Conservation (phyloP, 148 eudicot species). For the Cornus kousa region DNA sequence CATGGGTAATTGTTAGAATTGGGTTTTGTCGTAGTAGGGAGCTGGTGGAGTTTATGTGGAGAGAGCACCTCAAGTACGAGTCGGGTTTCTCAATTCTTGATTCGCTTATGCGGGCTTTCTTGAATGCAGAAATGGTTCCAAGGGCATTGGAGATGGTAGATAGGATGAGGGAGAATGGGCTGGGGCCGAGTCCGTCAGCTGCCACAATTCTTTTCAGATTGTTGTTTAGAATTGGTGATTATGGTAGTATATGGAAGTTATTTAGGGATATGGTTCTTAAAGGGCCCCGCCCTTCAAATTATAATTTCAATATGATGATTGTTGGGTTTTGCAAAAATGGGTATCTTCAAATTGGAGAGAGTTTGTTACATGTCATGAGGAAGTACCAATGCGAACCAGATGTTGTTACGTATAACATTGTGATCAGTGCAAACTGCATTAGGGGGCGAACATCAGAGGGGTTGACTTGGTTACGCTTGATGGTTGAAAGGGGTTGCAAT, state of each 20-base stretch:
- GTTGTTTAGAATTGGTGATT: constrained; percentile 70
- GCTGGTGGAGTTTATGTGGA: constrained; percentile 65
- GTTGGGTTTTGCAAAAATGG: constrained; percentile 79
- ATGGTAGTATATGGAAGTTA: constrained; percentile 80
- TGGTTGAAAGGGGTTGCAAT: constrained; percentile 55
- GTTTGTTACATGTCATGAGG: constrained; percentile 59
- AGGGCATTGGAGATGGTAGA: constrained; percentile 52
- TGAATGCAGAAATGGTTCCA: constrained; percentile 51
- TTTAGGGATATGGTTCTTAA: constrained; percentile 67
- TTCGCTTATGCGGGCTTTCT: constrained; percentile 78
- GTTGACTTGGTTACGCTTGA: constrained; percentile 51
- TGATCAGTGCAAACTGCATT: constrained; percentile 68
- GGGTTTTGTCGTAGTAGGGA: constrained; percentile 55
- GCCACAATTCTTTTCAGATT: constrained; percentile 48
- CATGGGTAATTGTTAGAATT: constrained; percentile 55
- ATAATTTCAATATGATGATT: constrained; percentile 58
- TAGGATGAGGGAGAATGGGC: constrained; percentile 63
- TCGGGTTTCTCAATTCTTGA: constrained; percentile 72
- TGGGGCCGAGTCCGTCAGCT: constrained; percentile 55
- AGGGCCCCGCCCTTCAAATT: constrained; percentile 59
- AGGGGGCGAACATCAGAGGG: constrained; percentile 65
- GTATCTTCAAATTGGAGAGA: constrained; percentile 52
- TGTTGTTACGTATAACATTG: constrained; percentile 69
- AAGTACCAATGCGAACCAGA: constrained; percentile 61
- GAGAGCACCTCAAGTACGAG: constrained; percentile 38